Evolutionary conservation across 495 filamentous ascomycete genomes (phyloP), one percentile per base, ranked within the genome.

Genomic region (Penicillium goetzii): DNA sequence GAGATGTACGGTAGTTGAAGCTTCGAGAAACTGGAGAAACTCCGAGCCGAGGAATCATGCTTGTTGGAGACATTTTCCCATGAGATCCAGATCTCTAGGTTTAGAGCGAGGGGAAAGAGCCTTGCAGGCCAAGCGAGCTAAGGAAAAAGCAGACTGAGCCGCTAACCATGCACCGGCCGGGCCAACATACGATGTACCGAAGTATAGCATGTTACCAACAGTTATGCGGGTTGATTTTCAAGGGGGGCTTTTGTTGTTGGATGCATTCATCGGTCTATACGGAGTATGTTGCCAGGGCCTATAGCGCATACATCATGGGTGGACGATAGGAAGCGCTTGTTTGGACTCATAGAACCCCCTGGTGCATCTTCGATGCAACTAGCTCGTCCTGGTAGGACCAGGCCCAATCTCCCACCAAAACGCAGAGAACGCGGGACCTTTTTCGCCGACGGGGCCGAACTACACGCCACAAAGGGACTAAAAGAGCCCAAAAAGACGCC

Each of bases 401-500:
- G 19, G 15, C 10, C 50, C 50, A 53, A 33, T 19, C 14, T 30
- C 50, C 30, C 23, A n/a, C 50, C 15, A 10, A 30, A n/a, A 17
- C 6, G 25, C 26, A n/a, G 26, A n/a, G 30, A 30, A 33, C 28
- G 43, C 19, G 8, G 8, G 17, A 12, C 47, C 25, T 51, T 45
- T 54, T 53, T 23, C 30, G 30, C 59, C 9, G 47, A 32, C 38
- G 41, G 56, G 25, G 38, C 28, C 56, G 38, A 51, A 23, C 50
- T 53, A 53, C n/a, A 53, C 19, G 30, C 28, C 8, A n/a, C 32
- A 33, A 12, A 32, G 50, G 50, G 25, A 36, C 17, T 53, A 32
- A 38, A 58, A 21, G 53, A 47, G 9, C 33, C 23, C 26, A 56
- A 53, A 54, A 45, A 33, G 49, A 64, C 62, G 64, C 67, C 65